A percentile compares a stretch with the other conserved stretches of the same genome.
Evolutionary conservation across 164 flowering plant genomes (phyloP).

Genomic region (Santalum album): DNA sequence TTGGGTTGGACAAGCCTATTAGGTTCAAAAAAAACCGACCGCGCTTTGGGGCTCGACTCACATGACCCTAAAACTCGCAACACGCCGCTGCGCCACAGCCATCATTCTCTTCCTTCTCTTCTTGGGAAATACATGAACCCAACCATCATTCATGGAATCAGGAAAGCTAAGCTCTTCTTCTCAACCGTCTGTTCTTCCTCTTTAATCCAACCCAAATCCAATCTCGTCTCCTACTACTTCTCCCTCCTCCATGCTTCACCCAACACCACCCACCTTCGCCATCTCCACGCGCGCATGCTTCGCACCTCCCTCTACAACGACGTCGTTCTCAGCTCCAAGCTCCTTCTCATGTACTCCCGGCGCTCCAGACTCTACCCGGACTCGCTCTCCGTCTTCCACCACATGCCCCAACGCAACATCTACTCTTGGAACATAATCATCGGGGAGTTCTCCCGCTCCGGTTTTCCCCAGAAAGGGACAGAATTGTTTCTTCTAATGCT

Average conservation of each 20-base stretch:
- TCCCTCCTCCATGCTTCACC: constrained; percentile 14
- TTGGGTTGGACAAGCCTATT: too few relatives aligned
- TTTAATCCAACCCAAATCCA: too few relatives aligned
- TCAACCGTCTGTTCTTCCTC: too few relatives aligned
- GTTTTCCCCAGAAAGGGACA: not conserved
- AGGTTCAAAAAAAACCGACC: too few relatives aligned
- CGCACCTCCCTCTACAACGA: constrained; percentile 15
- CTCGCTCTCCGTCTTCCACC: constrained; percentile 6
- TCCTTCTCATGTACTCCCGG: constrained; percentile 9
- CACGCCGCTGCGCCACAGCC: too few relatives aligned
- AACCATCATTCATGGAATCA: too few relatives aligned
- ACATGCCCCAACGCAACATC: not conserved
- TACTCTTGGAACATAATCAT: constrained; percentile 1
- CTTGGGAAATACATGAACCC: too few relatives aligned
- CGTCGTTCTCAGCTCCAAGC: constrained; percentile 17
- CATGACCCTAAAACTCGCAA: too few relatives aligned
- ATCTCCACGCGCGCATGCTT: constrained; percentile 16
- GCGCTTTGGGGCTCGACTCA: too few relatives aligned
- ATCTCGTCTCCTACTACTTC: not conserved
- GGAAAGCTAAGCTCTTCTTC: too few relatives aligned
- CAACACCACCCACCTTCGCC: constrained; percentile 9
- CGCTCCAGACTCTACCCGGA: constrained; percentile 8
- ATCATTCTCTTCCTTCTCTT: too few relatives aligned
- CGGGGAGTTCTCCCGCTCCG: not conserved
- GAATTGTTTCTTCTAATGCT: not conserved